These are phyloP conservation scores for Lipomyces spencermartinsiae DNA, from an alignment of 805 yeast species.

Conservation along the genomic window DNA sequence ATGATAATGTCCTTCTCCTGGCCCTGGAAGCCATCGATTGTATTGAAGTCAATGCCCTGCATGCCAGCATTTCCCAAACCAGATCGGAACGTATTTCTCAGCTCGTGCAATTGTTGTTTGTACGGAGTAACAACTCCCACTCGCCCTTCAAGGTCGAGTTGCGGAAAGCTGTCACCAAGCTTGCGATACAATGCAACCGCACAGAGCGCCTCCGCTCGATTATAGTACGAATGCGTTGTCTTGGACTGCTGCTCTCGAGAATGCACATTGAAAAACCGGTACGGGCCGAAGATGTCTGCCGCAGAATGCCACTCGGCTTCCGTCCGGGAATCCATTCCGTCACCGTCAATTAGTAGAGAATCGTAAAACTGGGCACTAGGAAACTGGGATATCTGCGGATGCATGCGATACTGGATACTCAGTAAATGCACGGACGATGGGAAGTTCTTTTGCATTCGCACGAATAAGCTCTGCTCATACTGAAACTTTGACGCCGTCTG, in stretches of 20 bases:
- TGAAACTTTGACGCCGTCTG: conserved; percentile 79
- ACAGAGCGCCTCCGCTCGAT: conserved; percentile 71
- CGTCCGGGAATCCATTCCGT: conserved; percentile 65
- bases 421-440: conserved; percentile 69
- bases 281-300: conserved; percentile 66
- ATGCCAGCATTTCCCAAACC: conserved; percentile 68
- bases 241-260: conserved; percentile 71
- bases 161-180: conserved; percentile 57
- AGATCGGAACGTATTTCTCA: conserved; percentile 63
- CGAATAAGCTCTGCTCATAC: conserved; percentile 92
- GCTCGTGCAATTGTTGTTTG: conserved; percentile 75
- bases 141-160: conserved; percentile 65
- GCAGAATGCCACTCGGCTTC: conserved; percentile 75
- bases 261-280: conserved; percentile 72
- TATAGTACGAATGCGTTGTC: conserved; percentile 70
- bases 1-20: conserved; percentile 95
- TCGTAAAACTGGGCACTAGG: conserved; percentile 86
- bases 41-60: conserved; percentile 80
- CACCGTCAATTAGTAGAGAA: conserved; percentile 77
- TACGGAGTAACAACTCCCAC: conserved; percentile 95
- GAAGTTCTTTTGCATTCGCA: conserved; percentile 80
- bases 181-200: conserved; percentile 70
- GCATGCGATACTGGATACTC: conserved; percentile 97
- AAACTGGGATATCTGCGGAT: conserved; percentile 84
- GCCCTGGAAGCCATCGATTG: conserved; percentile 98